A percentile compares a stretch with the other conserved stretches of the same genome.
Conservation (phyloP, 306 rosid genomes). For the Glycine latifolia region DNA sequence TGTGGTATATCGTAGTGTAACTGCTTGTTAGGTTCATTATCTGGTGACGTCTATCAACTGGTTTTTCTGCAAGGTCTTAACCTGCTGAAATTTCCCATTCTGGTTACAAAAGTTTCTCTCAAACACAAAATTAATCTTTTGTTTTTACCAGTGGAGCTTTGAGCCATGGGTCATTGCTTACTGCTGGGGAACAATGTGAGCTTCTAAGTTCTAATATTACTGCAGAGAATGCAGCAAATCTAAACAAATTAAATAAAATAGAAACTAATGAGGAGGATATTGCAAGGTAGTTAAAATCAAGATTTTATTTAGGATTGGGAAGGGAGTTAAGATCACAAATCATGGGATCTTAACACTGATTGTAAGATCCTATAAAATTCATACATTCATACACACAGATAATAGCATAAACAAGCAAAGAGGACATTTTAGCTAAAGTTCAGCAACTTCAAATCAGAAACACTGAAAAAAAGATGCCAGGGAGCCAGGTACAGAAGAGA, state of each 20-base stretch:
- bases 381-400: background rate
- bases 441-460: constrained; percentile 11
- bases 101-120: background rate
- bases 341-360: background rate
- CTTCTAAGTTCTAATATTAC: background rate
- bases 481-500: background rate
- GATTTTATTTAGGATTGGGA: background rate
- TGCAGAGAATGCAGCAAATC: constrained; percentile 2
- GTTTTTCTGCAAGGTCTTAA: background rate
- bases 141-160: background rate
- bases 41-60: background rate
- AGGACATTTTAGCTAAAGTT: background rate
- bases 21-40: constrained; percentile 2
- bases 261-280: background rate
- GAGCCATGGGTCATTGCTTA: background rate
- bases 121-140: background rate
- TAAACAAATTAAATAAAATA: background rate
- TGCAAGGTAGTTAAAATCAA: background rate
- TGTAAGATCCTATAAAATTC: background rate
- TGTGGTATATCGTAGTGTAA: background rate
- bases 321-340: background rate
- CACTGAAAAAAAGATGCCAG: background rate
- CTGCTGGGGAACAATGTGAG: background rate
- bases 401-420: background rate
- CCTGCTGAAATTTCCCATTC: background rate